Percentiles rank a stretch among this genome's conserved stretches.
phyloP scores from a whole-genome alignment of 2,329 filamentous ascomycete species.

The Elsinoe perseae region DNA sequence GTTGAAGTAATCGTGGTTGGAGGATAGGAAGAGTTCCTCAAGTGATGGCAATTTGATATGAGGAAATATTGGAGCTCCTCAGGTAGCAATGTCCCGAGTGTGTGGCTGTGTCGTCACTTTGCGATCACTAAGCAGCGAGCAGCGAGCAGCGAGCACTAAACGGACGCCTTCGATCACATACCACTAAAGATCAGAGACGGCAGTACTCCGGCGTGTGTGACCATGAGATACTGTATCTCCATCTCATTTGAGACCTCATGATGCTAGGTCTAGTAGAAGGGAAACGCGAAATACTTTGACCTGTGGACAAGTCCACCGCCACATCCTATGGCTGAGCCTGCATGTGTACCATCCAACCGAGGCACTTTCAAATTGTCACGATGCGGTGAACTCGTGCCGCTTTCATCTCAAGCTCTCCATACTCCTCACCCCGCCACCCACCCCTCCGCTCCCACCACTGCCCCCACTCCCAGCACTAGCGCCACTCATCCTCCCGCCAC shows the following conservation, averaged over 20 bases:
- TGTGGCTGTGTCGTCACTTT: neutral
- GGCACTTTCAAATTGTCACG: too few species aligned
- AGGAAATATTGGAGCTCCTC: neutral
- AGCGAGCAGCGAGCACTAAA: neutral
- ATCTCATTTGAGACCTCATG: too few species aligned
- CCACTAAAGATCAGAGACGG: neutral
- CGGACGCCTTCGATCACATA: neutral
- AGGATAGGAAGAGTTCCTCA: neutral
- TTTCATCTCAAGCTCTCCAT: constrained; percentile 8
- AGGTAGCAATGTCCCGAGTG: neutral
- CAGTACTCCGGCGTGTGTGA: neutral
- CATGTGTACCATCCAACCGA: too few species aligned
- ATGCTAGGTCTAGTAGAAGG: too few species aligned
- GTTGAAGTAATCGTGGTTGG: too few species aligned
- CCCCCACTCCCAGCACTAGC: constrained; percentile 6
- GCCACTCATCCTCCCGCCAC: constrained; percentile 3
- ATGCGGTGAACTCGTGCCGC: neutral
- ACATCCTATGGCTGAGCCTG: too few species aligned
- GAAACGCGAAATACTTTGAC: too few species aligned
- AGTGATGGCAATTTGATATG: neutral
- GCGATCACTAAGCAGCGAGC: neutral
- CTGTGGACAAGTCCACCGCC: too few species aligned
- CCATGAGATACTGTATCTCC: too few species aligned
- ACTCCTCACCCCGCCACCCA: neutral
- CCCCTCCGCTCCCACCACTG: constrained; percentile 1